A percentile compares a stretch with the other conserved stretches of the same genome.
phyloP scores from a whole-genome alignment of 2,329 filamentous ascomycete genomes.

The Dichotomopilus funicola region DNA sequence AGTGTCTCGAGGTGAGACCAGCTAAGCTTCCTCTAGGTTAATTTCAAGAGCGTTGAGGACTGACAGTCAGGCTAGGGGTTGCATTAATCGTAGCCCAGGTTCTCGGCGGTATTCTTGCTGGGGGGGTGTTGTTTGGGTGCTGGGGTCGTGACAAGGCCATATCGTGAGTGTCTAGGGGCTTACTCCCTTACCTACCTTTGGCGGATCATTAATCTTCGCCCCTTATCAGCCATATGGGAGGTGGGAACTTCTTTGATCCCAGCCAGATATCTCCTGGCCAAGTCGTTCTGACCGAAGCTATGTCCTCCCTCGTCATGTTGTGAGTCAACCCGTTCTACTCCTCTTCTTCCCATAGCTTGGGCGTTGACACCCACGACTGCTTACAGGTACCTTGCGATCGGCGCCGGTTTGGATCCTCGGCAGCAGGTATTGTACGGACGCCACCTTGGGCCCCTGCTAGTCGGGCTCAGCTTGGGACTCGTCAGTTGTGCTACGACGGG shows the following conservation, averaged over 20 bases:
- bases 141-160: constrained; percentile 28
- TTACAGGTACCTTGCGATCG: constrained; percentile 40
- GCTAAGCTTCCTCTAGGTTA: not conserved
- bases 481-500: constrained; percentile 28
- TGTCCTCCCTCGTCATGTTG: constrained; percentile 36
- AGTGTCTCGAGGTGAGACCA: constrained; percentile 34
- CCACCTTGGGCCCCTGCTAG: constrained; percentile 40
- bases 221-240: constrained; percentile 22
- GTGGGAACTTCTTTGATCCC: constrained; percentile 26
- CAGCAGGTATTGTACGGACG: constrained; percentile 43
- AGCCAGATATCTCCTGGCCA: constrained; percentile 30
- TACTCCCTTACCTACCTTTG: not conserved
- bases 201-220: constrained; percentile 17
- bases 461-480: constrained; percentile 2
- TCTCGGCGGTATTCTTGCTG: constrained; percentile 38
- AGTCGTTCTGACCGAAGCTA: constrained; percentile 43
- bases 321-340: constrained; percentile 13
- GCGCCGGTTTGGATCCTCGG: constrained; percentile 47
- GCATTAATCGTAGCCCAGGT: constrained; percentile 42
- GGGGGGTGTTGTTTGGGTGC: constrained; percentile 34
- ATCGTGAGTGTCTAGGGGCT: not conserved
- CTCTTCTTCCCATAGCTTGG: not conserved
- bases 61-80: constrained; percentile 26
- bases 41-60: not conserved
- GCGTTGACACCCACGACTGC: not conserved